These are phyloP conservation scores for Clavispora carvajalis DNA, from an alignment of 805 yeast species.

Conservation along the genomic window DNA sequence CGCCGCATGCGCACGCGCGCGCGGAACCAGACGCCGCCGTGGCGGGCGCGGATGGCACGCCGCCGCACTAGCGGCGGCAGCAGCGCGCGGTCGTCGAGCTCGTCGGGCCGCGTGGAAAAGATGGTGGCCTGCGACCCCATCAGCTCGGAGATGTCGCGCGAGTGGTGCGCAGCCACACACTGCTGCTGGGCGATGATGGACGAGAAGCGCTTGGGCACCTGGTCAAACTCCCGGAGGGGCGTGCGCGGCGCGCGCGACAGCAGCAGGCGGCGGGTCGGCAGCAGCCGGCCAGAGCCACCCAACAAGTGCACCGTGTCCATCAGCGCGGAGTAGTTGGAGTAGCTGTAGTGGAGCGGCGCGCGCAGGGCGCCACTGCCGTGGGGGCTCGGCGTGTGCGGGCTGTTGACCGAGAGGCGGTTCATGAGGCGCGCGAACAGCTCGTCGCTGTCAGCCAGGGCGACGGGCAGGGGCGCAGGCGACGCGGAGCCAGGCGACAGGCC, in stretches of 20 bases:
- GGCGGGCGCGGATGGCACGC: constrained; percentile 28
- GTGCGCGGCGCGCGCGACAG: constrained; percentile 21
- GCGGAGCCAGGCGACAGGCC: neutral
- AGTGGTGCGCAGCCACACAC: constrained; percentile 4
- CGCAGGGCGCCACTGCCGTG: neutral
- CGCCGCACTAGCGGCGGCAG: constrained; percentile 1
- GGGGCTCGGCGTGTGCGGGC: neutral
- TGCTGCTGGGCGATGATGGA: constrained; percentile 35
- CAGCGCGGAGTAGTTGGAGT: constrained; percentile 11
- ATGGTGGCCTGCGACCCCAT: constrained; percentile 43
- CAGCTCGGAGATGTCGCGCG: constrained; percentile 29
- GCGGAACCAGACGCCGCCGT: constrained; percentile 31
- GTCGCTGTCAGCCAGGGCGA: neutral
- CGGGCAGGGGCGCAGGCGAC: neutral
- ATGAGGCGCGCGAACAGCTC: neutral
- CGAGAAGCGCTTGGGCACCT: constrained; percentile 37
- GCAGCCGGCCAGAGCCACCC: neutral
- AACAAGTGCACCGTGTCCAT: constrained; percentile 11
- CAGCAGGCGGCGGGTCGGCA: constrained; percentile 19
- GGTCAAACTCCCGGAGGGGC: constrained; percentile 23
- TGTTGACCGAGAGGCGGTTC: neutral
- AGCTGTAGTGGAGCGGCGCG: constrained; percentile 5
- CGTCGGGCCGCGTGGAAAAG: constrained; percentile 34
- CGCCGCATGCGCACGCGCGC: constrained; percentile 23
- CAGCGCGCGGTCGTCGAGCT: neutral